phyloP scores from a whole-genome alignment of 192 early-diverging fungal species.

The Umbelopsis vinacea region DNA sequence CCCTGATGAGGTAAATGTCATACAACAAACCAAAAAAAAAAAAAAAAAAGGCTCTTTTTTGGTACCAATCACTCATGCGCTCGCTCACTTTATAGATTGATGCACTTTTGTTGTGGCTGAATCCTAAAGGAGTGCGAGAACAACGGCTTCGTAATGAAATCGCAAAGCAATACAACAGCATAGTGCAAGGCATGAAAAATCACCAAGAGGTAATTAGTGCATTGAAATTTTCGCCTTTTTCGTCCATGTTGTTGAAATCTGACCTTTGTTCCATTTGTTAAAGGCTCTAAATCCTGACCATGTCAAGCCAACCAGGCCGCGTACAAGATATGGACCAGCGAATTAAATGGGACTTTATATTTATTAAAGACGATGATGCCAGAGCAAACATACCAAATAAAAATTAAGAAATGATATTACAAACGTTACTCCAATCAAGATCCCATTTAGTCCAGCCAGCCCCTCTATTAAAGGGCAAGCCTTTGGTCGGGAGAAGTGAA shows the following conservation, averaged over 20 bases:
- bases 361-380: constrained; percentile 4
- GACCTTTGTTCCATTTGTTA: background rate
- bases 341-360: constrained; percentile 5
- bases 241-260: background rate
- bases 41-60: too few species aligned
- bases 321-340: background rate
- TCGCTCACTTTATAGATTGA: constrained; percentile 59
- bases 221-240: background rate
- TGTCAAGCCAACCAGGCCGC: constrained; percentile 12
- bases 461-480: too few species aligned
- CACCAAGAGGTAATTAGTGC: constrained; percentile 46
- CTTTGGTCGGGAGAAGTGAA: background rate
- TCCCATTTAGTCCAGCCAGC: too few species aligned
- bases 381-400: constrained; percentile 19
- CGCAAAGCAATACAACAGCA: constrained; percentile 45
- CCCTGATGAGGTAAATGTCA: constrained; percentile 24
- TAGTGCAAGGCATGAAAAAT: constrained; percentile 55
- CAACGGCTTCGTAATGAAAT: constrained; percentile 61
- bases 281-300: constrained; percentile 12
- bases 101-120: constrained; percentile 69
- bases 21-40: too few species aligned
- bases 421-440: too few species aligned
- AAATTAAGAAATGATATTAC: background rate
- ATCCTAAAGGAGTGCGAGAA: constrained; percentile 76
- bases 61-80: background rate